Conservation (phyloP, 1,139 yeast species). For the Taiozyma sp. region DNA sequence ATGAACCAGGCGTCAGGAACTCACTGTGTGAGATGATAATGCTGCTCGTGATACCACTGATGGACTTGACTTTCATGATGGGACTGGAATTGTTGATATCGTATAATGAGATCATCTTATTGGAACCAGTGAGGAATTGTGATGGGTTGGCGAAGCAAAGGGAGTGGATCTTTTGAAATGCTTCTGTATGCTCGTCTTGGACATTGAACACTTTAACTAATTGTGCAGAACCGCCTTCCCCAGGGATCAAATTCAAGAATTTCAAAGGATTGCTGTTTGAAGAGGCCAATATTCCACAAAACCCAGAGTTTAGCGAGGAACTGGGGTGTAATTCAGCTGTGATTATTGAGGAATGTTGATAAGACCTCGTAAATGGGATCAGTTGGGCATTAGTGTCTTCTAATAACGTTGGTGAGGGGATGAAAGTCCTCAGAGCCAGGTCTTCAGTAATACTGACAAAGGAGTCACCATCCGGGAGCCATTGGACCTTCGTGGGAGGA, state of each 20-base stretch:
- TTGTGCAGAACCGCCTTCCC: constrained; percentile 12
- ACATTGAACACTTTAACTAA: constrained; percentile 10
- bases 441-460: constrained; percentile 27
- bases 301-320: constrained; percentile 19
- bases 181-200: constrained; percentile 19
- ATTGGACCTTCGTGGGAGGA: constrained; percentile 10
- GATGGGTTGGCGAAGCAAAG: constrained; percentile 14
- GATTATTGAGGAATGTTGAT: constrained; percentile 19
- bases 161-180: constrained; percentile 20
- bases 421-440: constrained; percentile 24
- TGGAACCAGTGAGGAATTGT: constrained; percentile 22
- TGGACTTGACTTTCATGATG: background rate
- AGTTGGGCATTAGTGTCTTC: constrained; percentile 10
- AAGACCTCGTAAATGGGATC: constrained; percentile 22
- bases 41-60: constrained; percentile 16
- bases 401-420: constrained; percentile 25
- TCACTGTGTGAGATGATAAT: constrained; percentile 8
- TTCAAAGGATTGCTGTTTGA: constrained; percentile 26
- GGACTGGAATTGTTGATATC: constrained; percentile 22
- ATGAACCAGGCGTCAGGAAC: constrained; percentile 8
- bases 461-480: constrained; percentile 30
- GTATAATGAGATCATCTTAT: constrained; percentile 19
- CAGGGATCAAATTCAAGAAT: constrained; percentile 22
- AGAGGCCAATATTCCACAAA: constrained; percentile 20
- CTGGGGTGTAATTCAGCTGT: constrained; percentile 23